These are phyloP conservation scores for Rutstroemia sp. DNA, from an alignment of 2,329 filamentous ascomycete genomes.

Conservation along the genomic window DNA sequence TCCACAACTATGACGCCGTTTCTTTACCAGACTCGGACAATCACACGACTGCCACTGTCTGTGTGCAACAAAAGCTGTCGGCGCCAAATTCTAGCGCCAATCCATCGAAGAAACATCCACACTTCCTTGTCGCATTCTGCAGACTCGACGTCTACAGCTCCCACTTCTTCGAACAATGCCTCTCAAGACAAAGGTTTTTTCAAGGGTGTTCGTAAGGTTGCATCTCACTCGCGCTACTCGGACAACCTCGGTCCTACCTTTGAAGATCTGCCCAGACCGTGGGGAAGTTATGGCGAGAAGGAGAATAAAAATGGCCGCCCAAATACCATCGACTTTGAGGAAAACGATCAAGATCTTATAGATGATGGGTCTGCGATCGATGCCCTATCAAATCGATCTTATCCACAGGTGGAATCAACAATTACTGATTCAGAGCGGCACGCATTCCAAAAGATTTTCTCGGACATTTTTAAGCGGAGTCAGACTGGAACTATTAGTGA, in stretches of 20 bases:
- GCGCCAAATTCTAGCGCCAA: background rate
- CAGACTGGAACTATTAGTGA: background rate
- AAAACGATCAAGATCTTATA: conserved; percentile 9
- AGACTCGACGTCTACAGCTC: background rate
- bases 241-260: background rate
- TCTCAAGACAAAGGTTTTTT: background rate
- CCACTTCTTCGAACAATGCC: background rate
- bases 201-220: too few species aligned
- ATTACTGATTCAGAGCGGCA: conserved; percentile 48
- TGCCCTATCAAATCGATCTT: conserved; percentile 16
- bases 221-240: background rate
- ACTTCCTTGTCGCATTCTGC: background rate
- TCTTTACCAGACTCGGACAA: conserved; percentile 64
- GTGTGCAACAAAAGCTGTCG: background rate
- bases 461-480: conserved; percentile 42
- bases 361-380: conserved; percentile 16
- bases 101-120: background rate
- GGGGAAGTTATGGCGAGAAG: background rate
- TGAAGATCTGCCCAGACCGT: background rate
- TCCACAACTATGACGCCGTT: conserved; percentile 50
- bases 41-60: conserved; percentile 26
- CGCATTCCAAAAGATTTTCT: conserved; percentile 48
- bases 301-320: conserved; percentile 1
- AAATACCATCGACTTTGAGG: conserved; percentile 9
- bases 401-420: conserved; percentile 35